phyloP scores from a whole-genome alignment of 176 grass and related monocot species.

The Aegilops umbellulata region DNA sequence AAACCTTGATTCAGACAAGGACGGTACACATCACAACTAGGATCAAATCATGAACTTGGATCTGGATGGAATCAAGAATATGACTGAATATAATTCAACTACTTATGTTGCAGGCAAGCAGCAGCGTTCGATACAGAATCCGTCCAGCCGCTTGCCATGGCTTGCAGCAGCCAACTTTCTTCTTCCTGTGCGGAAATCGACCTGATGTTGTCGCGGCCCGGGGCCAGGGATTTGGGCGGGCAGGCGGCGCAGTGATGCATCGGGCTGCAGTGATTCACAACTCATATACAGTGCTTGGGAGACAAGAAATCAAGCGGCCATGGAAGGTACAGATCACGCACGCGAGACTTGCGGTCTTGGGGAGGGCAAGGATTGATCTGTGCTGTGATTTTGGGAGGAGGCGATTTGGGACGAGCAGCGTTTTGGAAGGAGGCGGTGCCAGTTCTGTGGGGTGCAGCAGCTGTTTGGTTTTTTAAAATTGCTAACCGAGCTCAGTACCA shows the following conservation, averaged over 20 bases:
- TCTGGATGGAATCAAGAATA: neutral
- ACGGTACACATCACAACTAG: neutral
- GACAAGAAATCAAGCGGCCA: neutral
- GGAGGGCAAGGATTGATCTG: neutral
- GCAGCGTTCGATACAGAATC: neutral
- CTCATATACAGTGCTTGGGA: neutral
- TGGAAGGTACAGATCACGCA: neutral
- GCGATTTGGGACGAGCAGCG: neutral
- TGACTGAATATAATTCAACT: too few relatives aligned
- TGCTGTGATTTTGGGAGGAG: neutral
- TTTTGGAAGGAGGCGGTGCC: too few relatives aligned
- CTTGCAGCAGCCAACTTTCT: neutral
- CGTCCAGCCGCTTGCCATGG: neutral
- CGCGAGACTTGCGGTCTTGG: neutral
- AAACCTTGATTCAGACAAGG: neutral
- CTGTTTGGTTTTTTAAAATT: too few relatives aligned
- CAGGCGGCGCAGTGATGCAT: neutral
- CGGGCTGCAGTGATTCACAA: too few relatives aligned
- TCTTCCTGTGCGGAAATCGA: neutral
- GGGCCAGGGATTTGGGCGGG: neutral
- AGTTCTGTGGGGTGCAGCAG: too few relatives aligned
- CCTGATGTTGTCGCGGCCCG: neutral
- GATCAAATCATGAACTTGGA: neutral
- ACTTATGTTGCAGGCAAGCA: neutral
- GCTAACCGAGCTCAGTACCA: too few relatives aligned